These are phyloP conservation scores for Cornus controversa DNA, from an alignment of 148 eudicot species.

Conservation along the genomic window DNA sequence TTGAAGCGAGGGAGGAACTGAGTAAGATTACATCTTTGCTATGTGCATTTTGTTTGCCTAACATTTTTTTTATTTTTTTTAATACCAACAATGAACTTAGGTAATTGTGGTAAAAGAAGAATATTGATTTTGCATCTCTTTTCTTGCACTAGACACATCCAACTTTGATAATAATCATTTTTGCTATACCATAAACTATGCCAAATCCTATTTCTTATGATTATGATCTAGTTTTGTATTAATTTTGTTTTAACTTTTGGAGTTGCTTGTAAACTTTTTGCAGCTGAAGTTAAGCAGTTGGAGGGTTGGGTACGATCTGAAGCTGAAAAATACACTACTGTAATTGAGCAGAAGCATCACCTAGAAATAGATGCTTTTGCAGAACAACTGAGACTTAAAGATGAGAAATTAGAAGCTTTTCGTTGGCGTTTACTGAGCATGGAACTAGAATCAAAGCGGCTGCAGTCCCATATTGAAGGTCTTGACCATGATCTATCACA, in stretches of 20 bases:
- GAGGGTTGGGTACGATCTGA: conserved; percentile 62
- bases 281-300: conserved; percentile 48
- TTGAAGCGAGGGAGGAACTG: conserved; percentile 29
- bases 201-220: not conserved
- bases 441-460: conserved; percentile 66
- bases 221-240: not conserved
- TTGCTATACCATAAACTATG: not conserved
- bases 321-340: conserved; percentile 50
- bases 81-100: not conserved
- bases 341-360: conserved; percentile 63
- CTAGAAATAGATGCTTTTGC: conserved; percentile 70
- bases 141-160: not conserved
- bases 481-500: conserved; percentile 55
- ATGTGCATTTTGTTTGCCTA: not conserved
- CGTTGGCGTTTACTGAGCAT: conserved; percentile 62
- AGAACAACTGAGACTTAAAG: conserved; percentile 67
- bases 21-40: conserved; percentile 40
- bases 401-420: conserved; percentile 74
- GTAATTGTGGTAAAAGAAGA: not conserved
- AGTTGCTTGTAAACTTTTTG: conserved; percentile 21
- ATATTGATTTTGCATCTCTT: not conserved
- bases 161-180: not conserved
- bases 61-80: not conserved
- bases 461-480: conserved; percentile 59
- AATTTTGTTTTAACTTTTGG: conserved; percentile 4